phyloP scores from a whole-genome alignment of 1,139 yeast genomes.

The Yamadazyma triangularis region DNA sequence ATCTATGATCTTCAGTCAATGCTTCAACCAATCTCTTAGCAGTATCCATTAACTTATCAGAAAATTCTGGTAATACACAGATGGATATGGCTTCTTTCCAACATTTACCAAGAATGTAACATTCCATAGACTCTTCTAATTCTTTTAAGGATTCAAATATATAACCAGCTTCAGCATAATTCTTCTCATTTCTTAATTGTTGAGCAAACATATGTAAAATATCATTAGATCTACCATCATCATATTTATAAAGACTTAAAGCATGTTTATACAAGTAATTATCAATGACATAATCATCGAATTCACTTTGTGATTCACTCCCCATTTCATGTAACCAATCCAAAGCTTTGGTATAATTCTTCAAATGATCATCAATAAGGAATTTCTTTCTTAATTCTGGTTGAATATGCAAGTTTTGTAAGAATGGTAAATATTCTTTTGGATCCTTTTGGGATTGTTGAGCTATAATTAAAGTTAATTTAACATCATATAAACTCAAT shows the following conservation, averaged over 20 bases:
- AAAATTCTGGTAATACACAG: constrained; percentile 36
- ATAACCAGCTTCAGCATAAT: constrained; percentile 70
- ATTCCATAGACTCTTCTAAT: constrained; percentile 57
- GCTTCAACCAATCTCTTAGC: constrained; percentile 58
- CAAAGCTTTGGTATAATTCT: constrained; percentile 65
- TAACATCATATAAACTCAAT: constrained; percentile 77
- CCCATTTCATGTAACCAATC: constrained; percentile 57
- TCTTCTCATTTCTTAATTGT: constrained; percentile 48
- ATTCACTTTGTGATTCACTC: constrained; percentile 47
- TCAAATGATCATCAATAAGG: constrained; percentile 74
- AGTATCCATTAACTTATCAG: constrained; percentile 30
- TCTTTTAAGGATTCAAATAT: constrained; percentile 67
- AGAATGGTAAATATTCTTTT: constrained; percentile 89
- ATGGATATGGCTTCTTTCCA: constrained; percentile 85
- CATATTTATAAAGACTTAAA: constrained; percentile 56
- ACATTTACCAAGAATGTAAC: constrained; percentile 62
- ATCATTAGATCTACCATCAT: constrained; percentile 47
- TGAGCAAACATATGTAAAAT: constrained; percentile 64
- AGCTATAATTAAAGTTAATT: constrained; percentile 76
- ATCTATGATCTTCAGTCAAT: constrained; percentile 66
- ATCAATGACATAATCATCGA: constrained; percentile 63
- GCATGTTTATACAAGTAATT: constrained; percentile 76
- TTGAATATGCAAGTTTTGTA: constrained; percentile 73
- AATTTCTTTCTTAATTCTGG: constrained; percentile 64
- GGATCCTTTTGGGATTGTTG: constrained; percentile 98